These are phyloP conservation scores for Thielaviopsis cerberus DNA, from an alignment of 2,329 filamentous ascomycete genomes.

Conservation along the genomic window DNA sequence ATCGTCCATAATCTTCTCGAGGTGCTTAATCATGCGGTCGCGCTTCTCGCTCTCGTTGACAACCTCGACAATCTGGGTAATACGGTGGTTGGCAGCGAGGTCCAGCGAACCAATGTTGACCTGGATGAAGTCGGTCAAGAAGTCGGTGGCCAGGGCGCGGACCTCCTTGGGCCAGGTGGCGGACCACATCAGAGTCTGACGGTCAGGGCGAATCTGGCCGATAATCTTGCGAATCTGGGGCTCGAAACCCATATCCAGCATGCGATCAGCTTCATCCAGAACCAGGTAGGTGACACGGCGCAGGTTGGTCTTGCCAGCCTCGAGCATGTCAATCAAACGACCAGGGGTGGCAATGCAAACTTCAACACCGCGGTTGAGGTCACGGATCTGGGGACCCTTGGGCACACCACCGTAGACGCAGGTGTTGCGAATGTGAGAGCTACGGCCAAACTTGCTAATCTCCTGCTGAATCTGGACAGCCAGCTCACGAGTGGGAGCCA, in stretches of 20 bases:
- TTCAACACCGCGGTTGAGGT: constrained; percentile 86
- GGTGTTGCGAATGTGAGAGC: constrained; percentile 92
- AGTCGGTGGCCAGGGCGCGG: constrained; percentile 74
- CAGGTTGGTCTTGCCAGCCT: constrained; percentile 93
- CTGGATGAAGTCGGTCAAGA: constrained; percentile 90
- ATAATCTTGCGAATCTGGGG: constrained; percentile 99
- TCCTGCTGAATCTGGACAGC: constrained; percentile 97
- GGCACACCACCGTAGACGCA: constrained; percentile 98
- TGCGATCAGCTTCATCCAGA: constrained; percentile 95
- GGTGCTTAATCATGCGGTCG: constrained; percentile 88
- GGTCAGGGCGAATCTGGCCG: constrained; percentile 87
- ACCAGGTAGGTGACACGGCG: constrained; percentile 95
- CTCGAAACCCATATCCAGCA: constrained; percentile 99
- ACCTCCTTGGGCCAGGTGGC: constrained; percentile 99
- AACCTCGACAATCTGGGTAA: constrained; percentile 94
- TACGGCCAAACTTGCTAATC: constrained; percentile 96
- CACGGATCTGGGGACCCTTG: constrained; percentile 90
- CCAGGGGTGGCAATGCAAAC: constrained; percentile 97
- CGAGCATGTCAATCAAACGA: constrained; percentile 95
- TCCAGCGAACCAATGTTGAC: constrained; percentile 97
- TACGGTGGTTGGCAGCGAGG: constrained; percentile 90
- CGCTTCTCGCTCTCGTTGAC: constrained; percentile 95
- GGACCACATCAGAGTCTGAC: constrained; percentile 99
- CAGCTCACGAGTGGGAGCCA: constrained; percentile 91
- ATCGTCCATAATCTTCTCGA: constrained; percentile 95